Percentiles rank a stretch among this genome's conserved stretches.
phyloP scores from a whole-genome alignment of 2,329 filamentous ascomycete species.

The Emmonsiellopsis sp. region DNA sequence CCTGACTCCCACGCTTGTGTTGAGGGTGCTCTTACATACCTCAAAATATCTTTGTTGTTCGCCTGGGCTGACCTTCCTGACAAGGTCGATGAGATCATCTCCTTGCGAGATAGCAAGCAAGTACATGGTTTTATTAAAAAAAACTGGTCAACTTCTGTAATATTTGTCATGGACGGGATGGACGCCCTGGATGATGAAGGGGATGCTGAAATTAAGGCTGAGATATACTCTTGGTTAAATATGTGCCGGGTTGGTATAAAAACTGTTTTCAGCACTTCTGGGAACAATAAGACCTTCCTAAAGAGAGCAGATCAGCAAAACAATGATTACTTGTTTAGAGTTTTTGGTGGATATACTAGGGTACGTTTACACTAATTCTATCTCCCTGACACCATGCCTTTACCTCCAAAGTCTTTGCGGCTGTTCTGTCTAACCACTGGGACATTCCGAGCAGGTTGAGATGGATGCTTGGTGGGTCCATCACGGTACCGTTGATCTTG shows the following conservation, averaged over 20 bases:
- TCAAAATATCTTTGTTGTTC: not conserved
- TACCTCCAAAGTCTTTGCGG: not conserved
- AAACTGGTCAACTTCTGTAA: too few species aligned
- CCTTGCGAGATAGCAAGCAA: too few species aligned
- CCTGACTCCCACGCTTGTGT: not conserved
- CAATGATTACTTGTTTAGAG: not conserved
- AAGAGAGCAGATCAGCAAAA: not conserved
- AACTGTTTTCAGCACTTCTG: not conserved
- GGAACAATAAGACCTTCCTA: not conserved
- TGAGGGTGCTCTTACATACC: not conserved
- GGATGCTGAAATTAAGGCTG: not conserved
- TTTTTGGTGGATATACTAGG: not conserved
- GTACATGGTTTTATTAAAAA: too few species aligned
- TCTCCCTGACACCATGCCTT: not conserved
- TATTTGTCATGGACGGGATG: too few species aligned
- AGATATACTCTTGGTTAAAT: not conserved
- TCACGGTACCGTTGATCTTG: not conserved
- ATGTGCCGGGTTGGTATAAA: not conserved
- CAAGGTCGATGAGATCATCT: not conserved
- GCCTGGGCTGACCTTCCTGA: not conserved
- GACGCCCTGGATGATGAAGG: not conserved
- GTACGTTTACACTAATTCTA: not conserved
- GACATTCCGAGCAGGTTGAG: not conserved
- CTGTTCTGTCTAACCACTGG: not conserved
- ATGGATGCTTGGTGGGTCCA: not conserved